Evolutionary conservation across 805 yeast species (phyloP).

Genomic region (Saccharomycopsis fibuligera): DNA sequence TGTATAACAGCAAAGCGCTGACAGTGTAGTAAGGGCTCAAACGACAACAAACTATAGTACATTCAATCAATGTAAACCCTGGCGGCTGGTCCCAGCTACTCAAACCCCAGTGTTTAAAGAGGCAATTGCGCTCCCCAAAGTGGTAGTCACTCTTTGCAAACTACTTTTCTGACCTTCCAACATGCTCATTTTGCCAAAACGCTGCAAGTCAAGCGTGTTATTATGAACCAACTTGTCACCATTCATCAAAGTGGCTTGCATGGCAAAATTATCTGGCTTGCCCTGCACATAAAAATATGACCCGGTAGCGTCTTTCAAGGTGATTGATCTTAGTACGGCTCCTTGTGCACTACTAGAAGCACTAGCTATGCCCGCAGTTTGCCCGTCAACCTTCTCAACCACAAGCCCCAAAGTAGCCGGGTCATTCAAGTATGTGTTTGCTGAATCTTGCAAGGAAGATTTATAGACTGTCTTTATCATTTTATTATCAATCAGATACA

Average conservation of each 20-base stretch:
- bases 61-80: not conserved
- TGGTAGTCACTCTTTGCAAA: no score
- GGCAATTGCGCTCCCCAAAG: no score
- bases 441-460: not conserved
- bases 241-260: not conserved
- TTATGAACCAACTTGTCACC: not conserved
- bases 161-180: no score
- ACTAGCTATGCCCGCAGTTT: not conserved
- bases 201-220: not conserved
- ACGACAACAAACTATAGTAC: not conserved
- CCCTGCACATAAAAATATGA: not conserved
- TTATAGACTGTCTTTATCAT: not conserved
- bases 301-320: not conserved
- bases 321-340: not conserved
- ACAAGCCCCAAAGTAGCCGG: constrained; percentile 5
- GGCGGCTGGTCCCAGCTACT: no score
- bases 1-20: no score
- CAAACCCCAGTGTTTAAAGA: no score
- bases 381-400: not conserved
- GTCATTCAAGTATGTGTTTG: not conserved
- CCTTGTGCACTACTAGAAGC: no score
- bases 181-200: not conserved
- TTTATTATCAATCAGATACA: not conserved
- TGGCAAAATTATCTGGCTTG: not conserved
- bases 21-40: not conserved